Evolutionary conservation across 352 stramenopile genomes (phyloP), one percentile per base, ranked within the genome.

Genomic region (Pythium chondricola): DNA sequence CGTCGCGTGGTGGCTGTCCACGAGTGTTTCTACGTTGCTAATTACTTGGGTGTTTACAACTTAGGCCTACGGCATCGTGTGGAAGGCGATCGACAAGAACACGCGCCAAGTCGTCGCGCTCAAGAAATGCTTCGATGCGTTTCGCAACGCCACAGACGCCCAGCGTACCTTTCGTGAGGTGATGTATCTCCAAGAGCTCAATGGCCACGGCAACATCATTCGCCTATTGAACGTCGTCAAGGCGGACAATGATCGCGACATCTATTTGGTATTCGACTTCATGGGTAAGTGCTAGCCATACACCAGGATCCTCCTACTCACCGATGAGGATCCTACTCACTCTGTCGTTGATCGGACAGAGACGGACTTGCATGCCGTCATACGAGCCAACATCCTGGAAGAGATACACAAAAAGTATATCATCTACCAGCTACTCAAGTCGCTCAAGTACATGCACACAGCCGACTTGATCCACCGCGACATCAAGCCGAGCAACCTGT

Each of bases 331-430:
- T 48, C 7, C 11, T 16, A 39, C 26, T 25, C 43, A 4, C 17
- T 37, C 17, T 14, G n/a, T 52, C 18, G n/a, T 32, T 40, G 6
- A 35, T 46, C 14, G 22, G 36, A 29, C 63, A 96, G 90, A 98
- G 64, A 97, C 92, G 33, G 94, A 98, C 66, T 66, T 98, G 30
- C 87, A 97, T 71, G 88, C 90, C 9, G 91, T 98, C 29, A 98
- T 98, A 69, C 81, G 91, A 59, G 89, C 86, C 46, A 93, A 96
- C 49, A 97, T 98, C 30, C 63, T 98, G 29, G 85, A 97, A 59
- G 88, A 98, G 43, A 96, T 98, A 21, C 95, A 98, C 72, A 97
- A 97, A 61, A 97, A 98, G 65, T 98, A 97, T 58, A 96, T 98
- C 35, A 93, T 96, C 26, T 98, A 98, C 57, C 95, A 98, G 65